A percentile compares a stretch with the other conserved stretches of the same genome.
Conservation (phyloP, 2,329 filamentous ascomycete species). For the Colletotrichum eremochloae region DNA sequence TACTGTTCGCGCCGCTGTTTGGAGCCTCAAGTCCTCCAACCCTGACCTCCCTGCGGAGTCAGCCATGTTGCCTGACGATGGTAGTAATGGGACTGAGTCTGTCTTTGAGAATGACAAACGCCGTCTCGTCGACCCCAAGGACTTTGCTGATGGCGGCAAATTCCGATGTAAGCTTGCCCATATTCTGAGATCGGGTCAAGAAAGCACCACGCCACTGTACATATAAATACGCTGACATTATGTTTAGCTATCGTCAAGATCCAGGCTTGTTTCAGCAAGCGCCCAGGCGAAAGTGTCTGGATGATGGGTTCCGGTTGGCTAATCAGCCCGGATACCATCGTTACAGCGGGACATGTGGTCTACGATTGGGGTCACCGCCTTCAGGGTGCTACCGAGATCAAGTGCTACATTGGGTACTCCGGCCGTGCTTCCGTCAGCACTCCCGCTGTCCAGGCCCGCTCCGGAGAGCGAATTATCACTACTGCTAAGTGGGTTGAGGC, state of each 20-base stretch:
- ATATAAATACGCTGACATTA: too few species aligned
- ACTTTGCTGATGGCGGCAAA: too few species aligned
- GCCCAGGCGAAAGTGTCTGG: slow-evolving; percentile 27
- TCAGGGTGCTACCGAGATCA: slow-evolving; percentile 46
- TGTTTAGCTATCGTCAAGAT: slow-evolving; percentile 25
- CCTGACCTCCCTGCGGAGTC: too few species aligned
- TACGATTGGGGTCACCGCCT: slow-evolving; percentile 45
- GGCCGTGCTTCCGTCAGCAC: slow-evolving; percentile 44
- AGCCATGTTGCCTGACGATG: too few species aligned
- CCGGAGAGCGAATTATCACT: slow-evolving; percentile 43
- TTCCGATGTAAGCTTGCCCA: too few species aligned
- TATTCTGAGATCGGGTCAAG: too few species aligned
- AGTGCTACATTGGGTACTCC: slow-evolving; percentile 53
- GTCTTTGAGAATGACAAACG: too few species aligned
- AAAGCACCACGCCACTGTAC: too few species aligned
- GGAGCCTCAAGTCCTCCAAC: too few species aligned
- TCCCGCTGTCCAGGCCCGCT: neutral
- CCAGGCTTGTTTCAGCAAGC: slow-evolving; percentile 39
- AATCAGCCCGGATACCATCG: slow-evolving; percentile 43
- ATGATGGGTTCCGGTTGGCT: slow-evolving; percentile 46
- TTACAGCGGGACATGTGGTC: slow-evolving; percentile 45
- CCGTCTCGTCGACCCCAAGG: too few species aligned
- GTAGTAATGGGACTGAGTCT: too few species aligned
- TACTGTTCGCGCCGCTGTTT: too few species aligned
- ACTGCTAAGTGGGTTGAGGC: slow-evolving; percentile 44